A percentile compares a stretch with the other conserved stretches of the same genome.
Conservation (phyloP, 192 early-diverging fungal genomes). For the Linderina pennispora region DNA sequence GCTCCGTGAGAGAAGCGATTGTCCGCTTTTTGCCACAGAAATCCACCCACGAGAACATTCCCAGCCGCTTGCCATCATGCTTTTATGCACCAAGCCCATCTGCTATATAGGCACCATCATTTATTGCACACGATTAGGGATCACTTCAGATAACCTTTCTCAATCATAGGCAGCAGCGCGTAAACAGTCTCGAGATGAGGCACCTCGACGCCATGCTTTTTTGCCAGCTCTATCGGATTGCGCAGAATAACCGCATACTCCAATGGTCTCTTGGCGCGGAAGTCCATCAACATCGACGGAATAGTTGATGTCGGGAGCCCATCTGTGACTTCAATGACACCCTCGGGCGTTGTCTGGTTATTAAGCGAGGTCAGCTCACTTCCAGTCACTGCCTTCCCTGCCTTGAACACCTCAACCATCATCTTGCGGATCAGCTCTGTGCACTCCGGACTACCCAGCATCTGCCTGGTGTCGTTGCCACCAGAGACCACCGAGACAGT, state of each 20-base stretch:
- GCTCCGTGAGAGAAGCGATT: too few relatives aligned
- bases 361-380: constrained; percentile 15
- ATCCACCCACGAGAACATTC: too few relatives aligned
- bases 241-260: constrained; percentile 54
- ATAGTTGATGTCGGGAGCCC: constrained; percentile 7
- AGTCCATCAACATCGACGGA: constrained; percentile 62
- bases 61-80: too few relatives aligned
- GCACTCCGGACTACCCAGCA: constrained; percentile 48
- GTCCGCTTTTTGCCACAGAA: too few relatives aligned
- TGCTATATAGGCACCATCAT: too few relatives aligned
- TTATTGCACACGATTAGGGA: too few relatives aligned
- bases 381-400: constrained; percentile 47
- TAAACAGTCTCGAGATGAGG: constrained; percentile 49
- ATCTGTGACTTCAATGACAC: constrained; percentile 22
- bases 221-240: constrained; percentile 44
- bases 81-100: too few relatives aligned
- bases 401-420: constrained; percentile 52
- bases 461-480: constrained; percentile 48
- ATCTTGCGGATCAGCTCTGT: constrained; percentile 34
- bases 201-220: constrained; percentile 28
- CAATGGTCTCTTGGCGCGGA: constrained; percentile 41
- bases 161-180: constrained; percentile 42
- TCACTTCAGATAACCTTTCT: constrained; percentile 14
- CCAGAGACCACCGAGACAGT: constrained; percentile 56
- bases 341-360: constrained; percentile 20